Conservation (phyloP, 305 asterid species). For the Plantago coronopus region DNA sequence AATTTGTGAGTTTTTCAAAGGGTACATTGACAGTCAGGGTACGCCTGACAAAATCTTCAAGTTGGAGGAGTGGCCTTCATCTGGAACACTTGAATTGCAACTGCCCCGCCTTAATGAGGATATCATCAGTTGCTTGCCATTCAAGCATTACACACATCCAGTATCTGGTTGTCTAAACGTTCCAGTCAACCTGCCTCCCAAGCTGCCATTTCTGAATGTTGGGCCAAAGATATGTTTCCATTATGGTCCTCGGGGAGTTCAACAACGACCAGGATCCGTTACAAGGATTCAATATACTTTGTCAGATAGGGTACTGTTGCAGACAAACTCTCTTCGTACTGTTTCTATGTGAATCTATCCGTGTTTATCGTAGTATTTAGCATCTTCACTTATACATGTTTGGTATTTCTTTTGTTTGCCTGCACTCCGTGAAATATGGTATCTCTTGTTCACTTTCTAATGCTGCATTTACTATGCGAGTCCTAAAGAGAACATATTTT, state of each 20-base stretch:
- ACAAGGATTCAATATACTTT: background rate
- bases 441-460: too few relatives aligned
- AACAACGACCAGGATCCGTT: background rate
- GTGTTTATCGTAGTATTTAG: too few relatives aligned
- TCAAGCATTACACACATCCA: background rate
- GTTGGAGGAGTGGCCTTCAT: background rate
- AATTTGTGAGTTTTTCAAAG: background rate
- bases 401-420: too few relatives aligned
- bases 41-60: too few relatives aligned
- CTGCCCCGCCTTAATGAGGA: background rate
- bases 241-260: constrained; percentile 1
- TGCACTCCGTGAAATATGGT: too few relatives aligned
- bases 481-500: too few relatives aligned
- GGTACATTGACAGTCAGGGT: background rate
- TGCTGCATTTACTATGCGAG: too few relatives aligned
- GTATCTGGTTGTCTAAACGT: background rate
- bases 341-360: too few relatives aligned
- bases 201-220: too few relatives aligned
- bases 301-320: constrained; percentile 1
- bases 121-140: background rate
- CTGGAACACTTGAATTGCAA: background rate
- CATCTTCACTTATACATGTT: too few relatives aligned
- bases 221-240: background rate
- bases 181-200: too few relatives aligned
- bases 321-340: too few relatives aligned